These are phyloP conservation scores for Aspergillus sp. DNA, from an alignment of 2,329 filamentous ascomycete genomes.

Conservation along the genomic window DNA sequence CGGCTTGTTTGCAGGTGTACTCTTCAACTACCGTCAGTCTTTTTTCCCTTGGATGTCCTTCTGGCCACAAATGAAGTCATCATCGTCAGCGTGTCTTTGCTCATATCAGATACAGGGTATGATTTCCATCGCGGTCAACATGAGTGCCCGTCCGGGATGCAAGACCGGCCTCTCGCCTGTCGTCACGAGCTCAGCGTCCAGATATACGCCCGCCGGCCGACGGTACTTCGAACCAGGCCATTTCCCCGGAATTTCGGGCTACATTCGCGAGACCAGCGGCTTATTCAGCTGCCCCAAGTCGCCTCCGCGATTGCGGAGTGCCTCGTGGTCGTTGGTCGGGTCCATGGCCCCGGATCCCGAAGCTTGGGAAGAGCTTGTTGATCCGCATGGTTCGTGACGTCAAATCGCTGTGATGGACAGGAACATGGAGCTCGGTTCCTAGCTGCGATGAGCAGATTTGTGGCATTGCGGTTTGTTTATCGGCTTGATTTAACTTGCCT, in stretches of 20 bases:
- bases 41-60: no score
- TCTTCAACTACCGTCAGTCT: no score
- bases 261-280: slow-evolving; percentile 10
- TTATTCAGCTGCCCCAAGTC: slow-evolving; percentile 4
- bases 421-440: not conserved
- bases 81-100: no score
- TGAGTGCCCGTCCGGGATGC: no score
- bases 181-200: no score
- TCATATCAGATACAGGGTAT: no score
- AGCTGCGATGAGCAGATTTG: not conserved
- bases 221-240: no score
- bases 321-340: slow-evolving; percentile 9
- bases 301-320: slow-evolving; percentile 4
- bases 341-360: slow-evolving; percentile 16
- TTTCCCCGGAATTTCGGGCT: slow-evolving; percentile 5
- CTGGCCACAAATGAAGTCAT: no score
- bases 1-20: no score
- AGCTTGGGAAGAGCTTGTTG: slow-evolving; percentile 11
- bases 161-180: no score
- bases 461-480: not conserved
- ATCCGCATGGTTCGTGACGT: slow-evolving; percentile 2
- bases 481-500: not conserved
- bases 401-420: slow-evolving; percentile 13
- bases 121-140: no score
- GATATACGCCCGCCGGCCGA: no score